Base-by-base conservation (phyloP, 2,329 filamentous ascomycete species). In the Pseudogymnoascus destructans region DNA sequence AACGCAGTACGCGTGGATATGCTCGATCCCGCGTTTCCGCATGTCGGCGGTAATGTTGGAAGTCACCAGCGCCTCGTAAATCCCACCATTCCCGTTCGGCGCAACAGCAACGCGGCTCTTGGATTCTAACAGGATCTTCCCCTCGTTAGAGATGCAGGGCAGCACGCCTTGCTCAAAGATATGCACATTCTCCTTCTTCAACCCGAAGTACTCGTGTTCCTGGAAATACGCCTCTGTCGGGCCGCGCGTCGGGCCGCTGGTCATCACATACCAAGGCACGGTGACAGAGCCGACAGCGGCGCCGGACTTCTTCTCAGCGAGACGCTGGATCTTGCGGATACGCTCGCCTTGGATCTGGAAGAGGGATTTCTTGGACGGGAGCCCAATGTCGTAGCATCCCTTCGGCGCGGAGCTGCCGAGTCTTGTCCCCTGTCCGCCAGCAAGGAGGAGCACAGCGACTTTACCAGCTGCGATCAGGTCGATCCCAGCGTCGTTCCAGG, bases 261-360 rank as follows among this genome's bases (percentile, higher is more conserved):
- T 98, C 93, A 98, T 98, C 73, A 98, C 89, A 74, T 98, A 98
- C 93, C 93, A 98, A 10, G 93, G 93, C 40, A 97, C 84, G 30
- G 86, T 77, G 42, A 82, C 82, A 58, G 76, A 76, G 58, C 76
- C 77, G 55, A 75, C 76, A 61, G 74, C 76, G 54, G 68, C 70
- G 59, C 79, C 79, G 58, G 81, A 77, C 70, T 85, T 82, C 71
- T 86, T 83, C 66, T 83, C 79, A 42, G 92, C 91, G 63, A 97
- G 77, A 67, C 84, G 74, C 74, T 97, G 87, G 7, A 95, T 75
- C 76, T 90, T 95, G 67, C 79, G 79, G 69, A 98, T 97, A 58
- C 93, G 80, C 80, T 98, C 91, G 46, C 87, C 93, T 74, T 98
- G 93, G 66, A 98, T 87, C 77, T 97, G 91, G 80, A 98, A 98